Evolutionary conservation across 768 basidiomycete species (phyloP), one percentile per base, ranked within the genome.

Genomic region (Boletellus ananiceps): DNA sequence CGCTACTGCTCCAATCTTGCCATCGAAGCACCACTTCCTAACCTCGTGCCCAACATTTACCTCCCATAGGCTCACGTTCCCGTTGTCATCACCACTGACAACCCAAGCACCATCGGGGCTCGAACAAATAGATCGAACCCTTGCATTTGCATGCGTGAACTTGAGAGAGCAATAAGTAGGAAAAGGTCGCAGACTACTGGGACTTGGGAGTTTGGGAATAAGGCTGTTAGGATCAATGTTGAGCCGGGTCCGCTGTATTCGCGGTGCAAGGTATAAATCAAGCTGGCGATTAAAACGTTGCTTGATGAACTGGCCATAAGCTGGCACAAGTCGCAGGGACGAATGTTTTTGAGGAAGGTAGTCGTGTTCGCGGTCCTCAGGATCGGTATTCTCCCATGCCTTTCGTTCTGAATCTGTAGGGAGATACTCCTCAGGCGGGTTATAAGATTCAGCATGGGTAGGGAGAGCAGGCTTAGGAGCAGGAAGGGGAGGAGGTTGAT

Each of bases 401-500:
- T 82, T 78, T 48, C 80, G 81, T 66, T 97, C 95, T 54, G 80
- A 78, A 44, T 84, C 82, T 1, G 88, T 85, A 5, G 89, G 91
- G 8, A 99, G 77, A 67, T 98, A 97, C 71, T 99, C 96, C 60
- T 85, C 91, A 6, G 96, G 96, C 29, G 96, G 96, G 64, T 99
- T 99, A 68, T 98, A 99, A 0, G 95, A 98, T 70, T 98, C 94
- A n/a, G 86, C 83, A 57, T 97, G 88, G 12, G 84, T 89, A 3
- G 96, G 96, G 2, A 96, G 82, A 14, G 80, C 78, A 2, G 82
- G 81, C 68, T 97, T 96, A 1, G 96, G 96, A 11, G 96, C 94
- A 29, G 94, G 88, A 54, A 93, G 83, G 27, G 93, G 91, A 47
- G 96, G 92, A 1, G 87, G 76, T 57, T 88, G 85, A 3, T 74